Evolutionary conservation across 208 protist genomes (phyloP).

Genomic region (Trypanosoma rangeli): DNA sequence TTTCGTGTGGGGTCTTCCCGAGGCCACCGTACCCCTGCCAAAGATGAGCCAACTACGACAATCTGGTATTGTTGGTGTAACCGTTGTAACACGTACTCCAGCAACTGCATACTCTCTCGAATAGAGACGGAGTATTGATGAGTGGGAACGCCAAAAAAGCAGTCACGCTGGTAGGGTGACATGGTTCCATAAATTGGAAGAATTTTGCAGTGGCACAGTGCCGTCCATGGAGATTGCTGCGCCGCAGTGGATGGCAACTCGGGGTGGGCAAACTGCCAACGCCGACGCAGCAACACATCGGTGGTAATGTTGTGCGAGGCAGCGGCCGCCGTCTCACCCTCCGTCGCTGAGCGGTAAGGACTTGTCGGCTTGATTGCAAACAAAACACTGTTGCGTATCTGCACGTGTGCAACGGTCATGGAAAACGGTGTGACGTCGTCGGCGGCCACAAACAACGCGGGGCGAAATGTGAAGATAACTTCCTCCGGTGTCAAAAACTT

Average conservation of each 20-base stretch:
- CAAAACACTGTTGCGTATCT: slow-evolving; percentile 70
- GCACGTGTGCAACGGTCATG: slow-evolving; percentile 37
- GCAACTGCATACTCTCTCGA: slow-evolving; percentile 38
- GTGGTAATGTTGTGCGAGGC: slow-evolving; percentile 57
- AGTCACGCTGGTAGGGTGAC: slow-evolving; percentile 69
- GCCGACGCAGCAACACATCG: slow-evolving; percentile 63
- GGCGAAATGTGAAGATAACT: slow-evolving; percentile 37
- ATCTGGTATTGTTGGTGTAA: slow-evolving; percentile 88
- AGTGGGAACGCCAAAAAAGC: slow-evolving; percentile 68
- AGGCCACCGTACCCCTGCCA: slow-evolving; percentile 30
- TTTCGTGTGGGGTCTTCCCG: slow-evolving; percentile 59
- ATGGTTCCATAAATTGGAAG: slow-evolving; percentile 80
- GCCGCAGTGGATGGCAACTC: slow-evolving; percentile 27
- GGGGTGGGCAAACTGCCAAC: slow-evolving; percentile 76
- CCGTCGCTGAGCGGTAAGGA: slow-evolving; percentile 35
- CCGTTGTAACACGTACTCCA: slow-evolving; percentile 85
- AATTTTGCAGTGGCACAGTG: slow-evolving; percentile 65
- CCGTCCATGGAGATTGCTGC: slow-evolving; percentile 52
- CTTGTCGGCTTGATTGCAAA: slow-evolving; percentile 76
- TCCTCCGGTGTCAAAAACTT: slow-evolving; percentile 54
- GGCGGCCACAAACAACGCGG: slow-evolving; percentile 25
- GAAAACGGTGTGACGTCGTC: neutral
- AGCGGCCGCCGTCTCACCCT: slow-evolving; percentile 25
- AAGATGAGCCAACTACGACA: slow-evolving; percentile 53
- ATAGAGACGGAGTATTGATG: slow-evolving; percentile 76